Base-by-base conservation (phyloP, 768 basidiomycete genomes). In the Trametopsis cervina region DNA sequence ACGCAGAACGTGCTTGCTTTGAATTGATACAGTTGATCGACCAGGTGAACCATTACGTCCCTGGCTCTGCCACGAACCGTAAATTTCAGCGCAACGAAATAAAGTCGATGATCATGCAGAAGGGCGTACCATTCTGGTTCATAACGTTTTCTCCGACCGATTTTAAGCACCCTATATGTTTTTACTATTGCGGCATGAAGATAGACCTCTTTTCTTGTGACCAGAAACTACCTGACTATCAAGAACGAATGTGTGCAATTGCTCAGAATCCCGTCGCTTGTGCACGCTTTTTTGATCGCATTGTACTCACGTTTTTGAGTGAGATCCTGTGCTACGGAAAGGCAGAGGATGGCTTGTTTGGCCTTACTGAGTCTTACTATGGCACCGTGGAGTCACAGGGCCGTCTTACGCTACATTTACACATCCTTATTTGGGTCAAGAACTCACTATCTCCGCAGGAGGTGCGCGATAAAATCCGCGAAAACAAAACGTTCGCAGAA, bases 361-460 rank as follows among this genome's bases (percentile, higher is more conserved):
- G 69, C 4, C 40, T 60, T 0, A 62, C 63, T 2, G 33, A 41
- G 13, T 64, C 57, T 0, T 69, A 70, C 42, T 70, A 69, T 54
- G 69, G 70, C 2, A 70, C 66, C 1, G 68, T 70, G 0, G 69
- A 72, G 44, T 62, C 66, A 24, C 70, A 72, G 51, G 69, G 69
- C 1, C 42, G 64, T 11, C 46, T 68, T 0, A 68, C 68, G 0
- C 42, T 73, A 3, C 72, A 74, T 55, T 36, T 69, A 1, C 70
- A 72, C 51, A 20, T 66, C 24, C 27, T 72, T 1, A 17, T 71
- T 0, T 74, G 69, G 69, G 57, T 72, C 20, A 35, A 45, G 23
- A 36, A 36, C n/a, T 13, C 39, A 4, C 18, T 48, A 3, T 29
- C 29, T 17, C 54, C 54, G 18, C 40, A 46, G 15, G 51, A 55